Conservation (phyloP, 2,329 filamentous ascomycete species). For the Ceratocystiopsis sp. region DNA sequence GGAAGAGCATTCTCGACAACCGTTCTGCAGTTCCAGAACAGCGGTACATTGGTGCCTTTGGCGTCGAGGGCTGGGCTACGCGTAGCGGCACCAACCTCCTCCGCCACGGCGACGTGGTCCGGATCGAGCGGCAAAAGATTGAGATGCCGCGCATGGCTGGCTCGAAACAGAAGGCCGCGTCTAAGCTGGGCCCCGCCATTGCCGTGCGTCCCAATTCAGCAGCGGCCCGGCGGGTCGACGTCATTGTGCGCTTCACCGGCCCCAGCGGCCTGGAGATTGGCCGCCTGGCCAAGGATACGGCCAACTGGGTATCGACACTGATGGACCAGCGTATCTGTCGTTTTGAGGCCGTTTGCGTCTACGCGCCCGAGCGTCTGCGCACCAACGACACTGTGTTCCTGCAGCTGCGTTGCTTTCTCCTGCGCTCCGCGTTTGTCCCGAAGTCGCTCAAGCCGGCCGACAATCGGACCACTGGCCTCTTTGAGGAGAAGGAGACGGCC, state of each 20-base stretch:
- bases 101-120: conserved; percentile 66
- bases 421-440: conserved; percentile 56
- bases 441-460: conserved; percentile 43
- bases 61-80: conserved; percentile 82
- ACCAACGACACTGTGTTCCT: conserved; percentile 93
- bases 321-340: conserved; percentile 79
- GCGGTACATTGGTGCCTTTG: conserved; percentile 81
- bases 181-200: conserved; percentile 21
- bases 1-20: conserved; percentile 1
- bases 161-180: conserved; percentile 22
- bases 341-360: conserved; percentile 80
- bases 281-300: conserved; percentile 68
- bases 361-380: conserved; percentile 64
- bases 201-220: conserved; percentile 25
- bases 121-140: conserved; percentile 71
- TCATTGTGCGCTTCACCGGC: conserved; percentile 85
- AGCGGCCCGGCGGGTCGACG: conserved; percentile 55
- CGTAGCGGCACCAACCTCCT: conserved; percentile 61
- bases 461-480: conserved; percentile 57
- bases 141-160: conserved; percentile 31
- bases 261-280: conserved; percentile 66
- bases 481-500: conserved; percentile 68
- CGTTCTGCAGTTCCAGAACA: conserved; percentile 18
- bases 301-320: conserved; percentile 80
- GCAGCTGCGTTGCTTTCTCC: conserved; percentile 63